These are phyloP conservation scores for Syzygium syzygioides DNA, from an alignment of 441 rosid genomes.

Conservation along the genomic window DNA sequence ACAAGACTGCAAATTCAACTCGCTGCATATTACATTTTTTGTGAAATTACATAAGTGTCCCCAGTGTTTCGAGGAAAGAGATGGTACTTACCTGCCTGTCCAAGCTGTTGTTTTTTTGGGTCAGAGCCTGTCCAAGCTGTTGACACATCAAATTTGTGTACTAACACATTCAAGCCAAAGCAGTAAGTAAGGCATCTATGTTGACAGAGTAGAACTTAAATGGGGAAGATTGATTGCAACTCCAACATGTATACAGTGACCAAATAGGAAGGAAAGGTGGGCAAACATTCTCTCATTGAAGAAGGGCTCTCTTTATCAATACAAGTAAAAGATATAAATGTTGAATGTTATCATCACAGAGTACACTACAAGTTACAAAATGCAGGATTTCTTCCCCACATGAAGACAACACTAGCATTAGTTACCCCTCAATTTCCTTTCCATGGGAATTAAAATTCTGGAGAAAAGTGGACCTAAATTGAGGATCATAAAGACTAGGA, in stretches of 20 bases:
- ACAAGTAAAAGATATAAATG: not conserved
- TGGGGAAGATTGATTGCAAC: not conserved
- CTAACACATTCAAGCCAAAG: not conserved
- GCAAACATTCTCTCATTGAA: not conserved
- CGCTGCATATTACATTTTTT: not conserved
- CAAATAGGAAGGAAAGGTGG: not conserved
- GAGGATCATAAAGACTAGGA: not conserved
- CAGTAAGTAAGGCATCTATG: not conserved
- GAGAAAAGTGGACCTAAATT: not conserved
- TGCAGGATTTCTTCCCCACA: not conserved
- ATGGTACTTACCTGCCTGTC: not conserved
- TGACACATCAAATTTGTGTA: not conserved
- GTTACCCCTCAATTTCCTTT: not conserved
- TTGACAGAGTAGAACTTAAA: not conserved
- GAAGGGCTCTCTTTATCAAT: not conserved
- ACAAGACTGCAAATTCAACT: not conserved
- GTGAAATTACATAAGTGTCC: not conserved
- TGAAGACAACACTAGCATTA: not conserved
- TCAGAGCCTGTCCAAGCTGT: not conserved
- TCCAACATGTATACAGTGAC: not conserved
- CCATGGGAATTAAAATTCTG: not conserved
- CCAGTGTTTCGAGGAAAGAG: not conserved
- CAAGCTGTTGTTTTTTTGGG: not conserved
- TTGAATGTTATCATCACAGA: not conserved
- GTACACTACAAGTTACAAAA: not conserved